Evolutionary conservation across 75 land plant genomes (phyloP), one percentile per base, ranked within the genome.

Genomic region (Picea glauca): DNA sequence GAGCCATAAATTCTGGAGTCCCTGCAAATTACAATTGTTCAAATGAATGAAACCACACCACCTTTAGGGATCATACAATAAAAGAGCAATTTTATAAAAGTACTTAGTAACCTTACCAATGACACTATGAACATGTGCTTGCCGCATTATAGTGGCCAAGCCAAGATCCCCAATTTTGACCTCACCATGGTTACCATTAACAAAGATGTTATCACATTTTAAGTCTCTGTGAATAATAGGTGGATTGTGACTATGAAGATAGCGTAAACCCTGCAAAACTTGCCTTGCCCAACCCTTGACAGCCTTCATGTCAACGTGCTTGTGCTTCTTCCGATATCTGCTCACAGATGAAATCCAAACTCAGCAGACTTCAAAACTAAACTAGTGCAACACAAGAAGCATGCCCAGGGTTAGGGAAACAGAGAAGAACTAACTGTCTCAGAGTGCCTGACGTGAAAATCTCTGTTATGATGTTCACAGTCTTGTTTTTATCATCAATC

Each of bases 141-240:
- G 91, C 62, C 90, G 91, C 84, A 95, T 77, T 23, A 88, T 81
- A 46, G 86, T 87, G 63, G 93, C 96, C 80, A 91, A 58, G 2
- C 96, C 98, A 76, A 91, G 89, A 77, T 93, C 93, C 58, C 96
- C 95, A 76, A 94, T 92, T 78, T 94, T 94, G 58, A 94, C 89
- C 76, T 94, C 90, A 23, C 98, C 98, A 78, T 83, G 77, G 76
- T 92, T 89, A 15, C 95, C 95, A 85, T 94, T 94, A 58, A 94
- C 83, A 79, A 94, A 94, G 15, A 94, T 88, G 78, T 92, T 92
- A 74, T 94, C 98, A 83, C 95, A 92, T 65, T 88, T 94, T 78
- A 94, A 79, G 38, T 94, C 95, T 23, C 95, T 86, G 72, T 94
- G 98, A 59, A 95, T 85, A 38, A 95, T 85, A 0, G 95, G 86